A percentile compares a stretch with the other conserved stretches of the same genome.
Evolutionary conservation across 2,329 filamentous ascomycete species (phyloP).

Genomic region (Cytospora leucostoma): DNA sequence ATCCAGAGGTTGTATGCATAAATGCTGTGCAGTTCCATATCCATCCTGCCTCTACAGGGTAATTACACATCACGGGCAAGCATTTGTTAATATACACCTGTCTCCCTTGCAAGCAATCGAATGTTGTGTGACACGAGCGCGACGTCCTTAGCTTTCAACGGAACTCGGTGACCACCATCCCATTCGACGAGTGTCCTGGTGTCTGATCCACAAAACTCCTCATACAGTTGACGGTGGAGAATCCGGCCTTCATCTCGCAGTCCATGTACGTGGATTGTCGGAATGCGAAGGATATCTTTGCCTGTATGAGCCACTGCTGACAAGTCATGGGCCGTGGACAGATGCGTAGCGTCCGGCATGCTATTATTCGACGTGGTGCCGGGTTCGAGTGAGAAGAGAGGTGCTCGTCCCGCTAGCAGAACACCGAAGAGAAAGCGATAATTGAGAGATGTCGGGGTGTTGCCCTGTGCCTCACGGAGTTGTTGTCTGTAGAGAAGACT

Average conservation of each 20-base stretch:
- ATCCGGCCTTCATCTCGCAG: slow-evolving; percentile 60
- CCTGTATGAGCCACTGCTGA: slow-evolving; percentile 11
- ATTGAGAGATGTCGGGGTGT: slow-evolving; percentile 5
- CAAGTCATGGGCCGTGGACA: slow-evolving; percentile 8
- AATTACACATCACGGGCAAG: not conserved
- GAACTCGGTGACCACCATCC: slow-evolving; percentile 71
- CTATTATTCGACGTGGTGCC: slow-evolving; percentile 1
- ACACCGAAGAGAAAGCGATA: slow-evolving; percentile 31
- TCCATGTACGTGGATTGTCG: slow-evolving; percentile 70
- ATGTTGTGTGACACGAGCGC: slow-evolving; percentile 48
- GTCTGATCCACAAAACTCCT: slow-evolving; percentile 59
- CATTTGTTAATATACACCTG: slow-evolving; percentile 7
- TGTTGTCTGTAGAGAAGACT: slow-evolving; percentile 65
- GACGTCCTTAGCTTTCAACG: slow-evolving; percentile 68
- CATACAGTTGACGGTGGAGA: slow-evolving; percentile 56
- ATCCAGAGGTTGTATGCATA: not conserved
- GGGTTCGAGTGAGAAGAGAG: slow-evolving; percentile 13
- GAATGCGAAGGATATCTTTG: slow-evolving; percentile 38
- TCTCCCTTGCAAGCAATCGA: slow-evolving; percentile 10
- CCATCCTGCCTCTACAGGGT: not conserved
- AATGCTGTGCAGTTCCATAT: not conserved
- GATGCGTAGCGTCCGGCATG: slow-evolving; percentile 6
- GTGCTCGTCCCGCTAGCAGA: slow-evolving; percentile 40
- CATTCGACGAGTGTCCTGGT: slow-evolving; percentile 65
- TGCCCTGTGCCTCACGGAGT: slow-evolving; percentile 34